Base-by-base conservation (phyloP, 2,329 filamentous ascomycete genomes). In the Exophiala bonariae region DNA sequence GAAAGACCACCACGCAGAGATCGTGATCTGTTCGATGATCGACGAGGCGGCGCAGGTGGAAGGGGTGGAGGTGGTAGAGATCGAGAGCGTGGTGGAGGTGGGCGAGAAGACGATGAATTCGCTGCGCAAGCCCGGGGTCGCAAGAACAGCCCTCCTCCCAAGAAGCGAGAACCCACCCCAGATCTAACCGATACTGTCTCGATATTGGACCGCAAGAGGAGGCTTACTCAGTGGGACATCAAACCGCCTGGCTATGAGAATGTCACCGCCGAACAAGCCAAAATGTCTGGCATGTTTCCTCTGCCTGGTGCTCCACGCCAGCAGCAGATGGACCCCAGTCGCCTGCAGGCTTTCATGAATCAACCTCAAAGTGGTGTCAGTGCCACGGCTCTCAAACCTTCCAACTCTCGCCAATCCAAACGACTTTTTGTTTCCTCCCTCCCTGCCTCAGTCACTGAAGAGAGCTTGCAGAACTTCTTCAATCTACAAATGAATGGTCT, bases 151-250 rank as follows among this genome's bases (percentile, higher is more conserved):
- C 82, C 86, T 14, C 87, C 88, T 20, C 83, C 84, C 8, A 95
- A 95, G 76, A 93, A 92, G 74, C 86, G 89, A 67, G 93, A 99
- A 69, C 89, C 93, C 6, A 99, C 93, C 1, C 95, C 93, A 28
- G 95, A 99, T 67, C 76, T 99, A 64, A 95, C 91, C 50, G 83
- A 95, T 62, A 75, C 95, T 50, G 76, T 86, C n/a, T 81, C 89
- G 3, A 78, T 99, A 49, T 75, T 90, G 55, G 85, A 92, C 63
- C 85, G 92, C 61, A 93, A 91, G 76, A 86, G 95, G 59, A 86
- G 93, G 50, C 75, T 99, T 76, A 97, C 91, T 28, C 95, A 99
- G 70, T 99, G 93, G 93, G 95, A 99, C 67, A 96, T 99, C 69
- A 99, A 99, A 73, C 93, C 93, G 4, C 89, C 90, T 13, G 92